Evolutionary conservation across 1,284 basidiomycete species (phyloP).

Genomic region (Stygiomarasmius scandens): DNA sequence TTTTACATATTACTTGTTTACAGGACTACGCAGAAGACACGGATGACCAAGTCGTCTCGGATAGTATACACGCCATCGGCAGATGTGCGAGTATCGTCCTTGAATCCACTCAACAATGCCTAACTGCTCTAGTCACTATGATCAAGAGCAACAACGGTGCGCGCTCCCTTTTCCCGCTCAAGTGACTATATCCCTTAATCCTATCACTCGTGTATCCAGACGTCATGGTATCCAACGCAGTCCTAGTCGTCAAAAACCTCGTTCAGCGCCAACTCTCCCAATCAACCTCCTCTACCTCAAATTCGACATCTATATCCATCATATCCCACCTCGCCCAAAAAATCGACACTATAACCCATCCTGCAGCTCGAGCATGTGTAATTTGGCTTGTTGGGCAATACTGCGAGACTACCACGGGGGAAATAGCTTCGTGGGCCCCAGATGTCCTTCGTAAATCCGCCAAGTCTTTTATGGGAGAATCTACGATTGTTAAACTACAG

Average conservation of each 20-base stretch:
- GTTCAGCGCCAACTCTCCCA: conserved; percentile 69
- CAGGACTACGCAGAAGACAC: conserved; percentile 80
- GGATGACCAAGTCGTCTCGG: conserved; percentile 70
- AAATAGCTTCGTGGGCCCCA: conserved; percentile 73
- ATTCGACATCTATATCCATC: too few species aligned
- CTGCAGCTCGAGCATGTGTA: conserved; percentile 81
- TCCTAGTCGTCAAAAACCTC: conserved; percentile 83
- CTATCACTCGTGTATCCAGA: conserved; percentile 42
- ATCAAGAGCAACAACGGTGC: conserved; percentile 75
- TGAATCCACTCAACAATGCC: conserved; percentile 68
- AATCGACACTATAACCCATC: conserved; percentile 78
- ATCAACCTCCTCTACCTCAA: conserved; percentile 48
- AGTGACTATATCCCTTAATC: too few species aligned
- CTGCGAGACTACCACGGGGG: conserved; percentile 34
- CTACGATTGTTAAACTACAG: conserved; percentile 75
- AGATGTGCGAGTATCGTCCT: conserved; percentile 70
- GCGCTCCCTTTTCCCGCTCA: conserved; percentile 18
- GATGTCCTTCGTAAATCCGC: conserved; percentile 81
- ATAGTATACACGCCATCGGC: conserved; percentile 79
- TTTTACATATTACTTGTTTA: conserved; percentile 29
- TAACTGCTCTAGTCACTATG: conserved; percentile 77
- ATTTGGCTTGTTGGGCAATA: conserved; percentile 93
- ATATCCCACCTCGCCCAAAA: conserved; percentile 74
- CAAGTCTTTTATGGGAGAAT: conserved; percentile 73
- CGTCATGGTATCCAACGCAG: conserved; percentile 72